phyloP scores from a whole-genome alignment of 1,284 basidiomycete species.

The Amylostereum areolatum region DNA sequence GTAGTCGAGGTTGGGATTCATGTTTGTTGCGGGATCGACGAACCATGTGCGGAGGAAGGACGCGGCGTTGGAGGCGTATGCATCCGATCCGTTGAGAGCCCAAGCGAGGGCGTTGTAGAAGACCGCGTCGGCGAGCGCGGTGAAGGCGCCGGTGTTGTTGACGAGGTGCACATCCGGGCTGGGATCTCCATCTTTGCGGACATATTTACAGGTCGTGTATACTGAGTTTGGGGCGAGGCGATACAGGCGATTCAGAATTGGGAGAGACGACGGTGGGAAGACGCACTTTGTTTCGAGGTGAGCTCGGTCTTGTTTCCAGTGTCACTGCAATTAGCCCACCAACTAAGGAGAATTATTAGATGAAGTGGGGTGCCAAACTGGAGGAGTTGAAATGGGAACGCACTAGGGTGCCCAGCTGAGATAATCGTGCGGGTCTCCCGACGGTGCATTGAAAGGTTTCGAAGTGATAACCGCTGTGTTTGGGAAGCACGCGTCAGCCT shows the following conservation, averaged over 20 bases:
- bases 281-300: conserved; percentile 37
- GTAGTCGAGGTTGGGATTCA: conserved; percentile 68
- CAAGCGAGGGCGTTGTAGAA: conserved; percentile 59
- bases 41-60: conserved; percentile 54
- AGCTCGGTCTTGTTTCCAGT: conserved; percentile 38
- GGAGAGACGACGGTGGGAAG: neutral
- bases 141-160: conserved; percentile 48
- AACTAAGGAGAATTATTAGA: conserved; percentile 26
- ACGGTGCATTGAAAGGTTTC: conserved; percentile 34
- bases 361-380: neutral
- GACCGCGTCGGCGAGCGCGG: conserved; percentile 51
- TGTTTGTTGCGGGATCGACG: conserved; percentile 46
- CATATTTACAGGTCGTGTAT: conserved; percentile 52
- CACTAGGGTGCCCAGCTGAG: conserved; percentile 55
- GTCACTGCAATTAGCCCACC: conserved; percentile 51
- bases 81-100: conserved; percentile 35
- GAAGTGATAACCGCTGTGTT: conserved; percentile 11
- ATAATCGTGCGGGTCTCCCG: conserved; percentile 41
- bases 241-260: conserved; percentile 25
- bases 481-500: neutral
- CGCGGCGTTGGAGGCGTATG: conserved; percentile 34
- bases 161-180: conserved; percentile 52
- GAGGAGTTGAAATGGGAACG: no score
- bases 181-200: conserved; percentile 49
- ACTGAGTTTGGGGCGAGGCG: neutral